Base-by-base conservation (phyloP, 2,329 filamentous ascomycete species). In the Fusarium tricinctum region DNA sequence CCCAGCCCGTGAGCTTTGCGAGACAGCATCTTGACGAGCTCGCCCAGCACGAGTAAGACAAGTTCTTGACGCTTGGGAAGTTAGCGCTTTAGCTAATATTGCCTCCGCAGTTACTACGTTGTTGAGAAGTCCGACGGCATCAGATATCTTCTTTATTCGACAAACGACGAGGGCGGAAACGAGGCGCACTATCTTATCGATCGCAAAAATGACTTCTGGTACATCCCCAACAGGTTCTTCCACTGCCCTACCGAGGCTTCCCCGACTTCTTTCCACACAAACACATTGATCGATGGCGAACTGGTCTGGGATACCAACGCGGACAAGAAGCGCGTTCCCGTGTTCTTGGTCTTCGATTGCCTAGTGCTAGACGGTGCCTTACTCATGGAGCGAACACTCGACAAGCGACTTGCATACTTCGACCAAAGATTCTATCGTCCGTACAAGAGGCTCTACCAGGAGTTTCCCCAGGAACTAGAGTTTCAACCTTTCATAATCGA, bases 61-160 rank as follows among this genome's bases (percentile, higher is more conserved):
- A 13, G 8, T 9, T n/a, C 33, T n/a, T 44, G 17, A 12, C 26
- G 35, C 14, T 15, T 35, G n/a, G 33, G 13, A 33, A 5, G 12
- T 26, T 8, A 26, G 2, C 19, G 19, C 19, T 3, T 6, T 28
- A 43, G 39, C 52, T 70, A 44, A 63, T 63, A 70, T 28, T 26
- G 20, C 15, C 17, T 22, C 42, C 42, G 51, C 65, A 91, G 89
- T 80, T 99, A 98, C 83, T 99, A 94, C 78, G 92, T 99, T 69
- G 97, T 95, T 84, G 96, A 99, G 81, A 99, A 99, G 83, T 97
- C 95, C 1, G 96, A 99, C 77, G 96, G 96, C 55, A 93, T 98
- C 68, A 90, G 96, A 68, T 97, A 97, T 78, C 87, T 99, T n/a
- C 88, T 99, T 69, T 98, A 97, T 83, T 89, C 96, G 69, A 93